Evolutionary conservation across 768 basidiomycete genomes (phyloP).

Genomic region (Plicaturopsis crispa): DNA sequence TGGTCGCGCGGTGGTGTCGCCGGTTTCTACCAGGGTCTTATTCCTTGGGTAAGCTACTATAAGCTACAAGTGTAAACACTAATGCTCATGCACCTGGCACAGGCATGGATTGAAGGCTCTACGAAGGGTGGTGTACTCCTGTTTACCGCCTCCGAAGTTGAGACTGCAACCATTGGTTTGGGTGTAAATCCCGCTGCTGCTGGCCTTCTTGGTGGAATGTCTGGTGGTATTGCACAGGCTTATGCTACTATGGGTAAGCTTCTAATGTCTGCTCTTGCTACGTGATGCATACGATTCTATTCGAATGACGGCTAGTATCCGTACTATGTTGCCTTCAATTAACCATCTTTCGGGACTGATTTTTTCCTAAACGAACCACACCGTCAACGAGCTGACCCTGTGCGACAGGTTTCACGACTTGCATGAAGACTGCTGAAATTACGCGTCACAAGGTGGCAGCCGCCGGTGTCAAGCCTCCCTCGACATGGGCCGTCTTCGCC

Average conservation of each 20-base stretch:
- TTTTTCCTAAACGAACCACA: slow-evolving; percentile 4
- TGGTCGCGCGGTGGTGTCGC: slow-evolving; percentile 85
- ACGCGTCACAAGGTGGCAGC: slow-evolving; percentile 91
- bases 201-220: slow-evolving; percentile 94
- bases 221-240: slow-evolving; percentile 94
- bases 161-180: slow-evolving; percentile 52
- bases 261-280: slow-evolving; percentile 4
- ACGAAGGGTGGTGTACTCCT: slow-evolving; percentile 96
- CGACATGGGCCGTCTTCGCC: slow-evolving; percentile 89
- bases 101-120: slow-evolving; percentile 99
- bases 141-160: slow-evolving; percentile 94
- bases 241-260: slow-evolving; percentile 98
- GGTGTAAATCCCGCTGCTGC: slow-evolving; percentile 76
- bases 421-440: slow-evolving; percentile 99
- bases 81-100: not conserved
- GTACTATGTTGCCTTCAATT: slow-evolving; percentile 9
- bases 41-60: slow-evolving; percentile 77
- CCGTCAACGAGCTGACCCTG: too few species aligned
- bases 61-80: too few species aligned
- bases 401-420: slow-evolving; percentile 93
- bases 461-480: slow-evolving; percentile 77
- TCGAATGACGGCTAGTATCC: slow-evolving; percentile 12
- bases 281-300: slow-evolving; percentile 10
- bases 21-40: slow-evolving; percentile 97
- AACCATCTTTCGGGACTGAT: slow-evolving; percentile 10